Evolutionary conservation across 192 early-diverging fungal genomes (phyloP).

Genomic region (Tieghemiomyces parasiticus): DNA sequence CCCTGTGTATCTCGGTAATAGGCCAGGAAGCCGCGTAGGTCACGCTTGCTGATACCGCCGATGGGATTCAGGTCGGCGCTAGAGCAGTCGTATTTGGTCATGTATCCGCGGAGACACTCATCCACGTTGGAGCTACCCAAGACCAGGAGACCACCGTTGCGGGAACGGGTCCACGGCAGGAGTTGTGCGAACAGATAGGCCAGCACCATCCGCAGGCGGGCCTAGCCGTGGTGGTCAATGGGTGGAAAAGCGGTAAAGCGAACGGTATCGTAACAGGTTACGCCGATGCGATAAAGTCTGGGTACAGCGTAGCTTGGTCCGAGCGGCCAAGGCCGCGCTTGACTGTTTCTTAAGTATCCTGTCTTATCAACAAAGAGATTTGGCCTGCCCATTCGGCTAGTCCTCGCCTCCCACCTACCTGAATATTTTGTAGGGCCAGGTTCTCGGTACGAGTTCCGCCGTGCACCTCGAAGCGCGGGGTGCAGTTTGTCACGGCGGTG

Average conservation of each 20-base stretch:
- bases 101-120: constrained; percentile 89
- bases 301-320: too few relatives aligned
- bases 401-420: constrained; percentile 34
- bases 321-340: too few relatives aligned
- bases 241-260: too few relatives aligned
- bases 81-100: constrained; percentile 98
- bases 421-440: constrained; percentile 92
- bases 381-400: too few relatives aligned
- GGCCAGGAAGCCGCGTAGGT: constrained; percentile 69
- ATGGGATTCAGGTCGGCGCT: constrained; percentile 96
- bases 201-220: constrained; percentile 86
- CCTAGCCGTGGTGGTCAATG: too few relatives aligned
- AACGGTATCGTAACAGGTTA: too few relatives aligned
- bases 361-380: too few relatives aligned
- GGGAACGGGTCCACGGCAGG: constrained; percentile 72
- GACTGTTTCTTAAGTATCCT: too few relatives aligned
- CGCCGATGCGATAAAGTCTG: too few relatives aligned
- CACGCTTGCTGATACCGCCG: constrained; percentile 81
- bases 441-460: constrained; percentile 82
- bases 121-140: constrained; percentile 96
- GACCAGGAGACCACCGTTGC: constrained; percentile 62
- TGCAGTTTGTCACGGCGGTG: constrained; percentile 47
- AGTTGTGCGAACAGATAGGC: constrained; percentile 92
- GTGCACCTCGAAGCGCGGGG: constrained; percentile 63
- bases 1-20: constrained; percentile 46